A percentile compares a stretch with the other conserved stretches of the same genome.
These are phyloP conservation scores for Phoenix dactylifera DNA, from an alignment of 176 grass and related monocot genomes.

Conservation along the genomic window DNA sequence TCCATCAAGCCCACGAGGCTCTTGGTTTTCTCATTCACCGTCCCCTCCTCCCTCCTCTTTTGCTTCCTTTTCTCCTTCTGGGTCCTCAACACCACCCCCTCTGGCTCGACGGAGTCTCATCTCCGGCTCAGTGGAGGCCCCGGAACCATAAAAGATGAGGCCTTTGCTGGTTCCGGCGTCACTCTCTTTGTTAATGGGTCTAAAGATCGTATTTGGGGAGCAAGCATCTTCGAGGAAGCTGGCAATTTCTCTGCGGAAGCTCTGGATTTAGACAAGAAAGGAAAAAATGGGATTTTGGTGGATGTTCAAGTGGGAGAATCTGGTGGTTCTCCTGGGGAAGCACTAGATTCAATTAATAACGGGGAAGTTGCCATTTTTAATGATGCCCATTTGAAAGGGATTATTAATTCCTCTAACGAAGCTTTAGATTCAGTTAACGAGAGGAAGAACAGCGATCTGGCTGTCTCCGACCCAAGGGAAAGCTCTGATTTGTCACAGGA, in stretches of 20 bases:
- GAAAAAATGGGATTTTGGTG: conserved; percentile 19
- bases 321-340: conserved; percentile 4
- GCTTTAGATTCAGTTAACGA: conserved; percentile 10
- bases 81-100: conserved; percentile 34
- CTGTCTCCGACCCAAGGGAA: background rate
- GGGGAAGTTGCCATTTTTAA: conserved; percentile 6
- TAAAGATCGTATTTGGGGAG: background rate
- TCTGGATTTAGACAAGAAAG: conserved; percentile 10
- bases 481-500: background rate
- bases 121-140: conserved; percentile 2
- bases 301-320: conserved; percentile 2
- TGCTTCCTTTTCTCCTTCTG: conserved; percentile 54
- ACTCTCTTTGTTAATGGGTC: background rate
- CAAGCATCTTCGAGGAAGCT: background rate
- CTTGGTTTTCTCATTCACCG: conserved; percentile 37
- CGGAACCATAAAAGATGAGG: background rate
- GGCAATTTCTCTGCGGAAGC: conserved; percentile 13
- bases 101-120: background rate
- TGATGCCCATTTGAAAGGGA: conserved; percentile 3
- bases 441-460: background rate
- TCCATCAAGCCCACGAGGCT: conserved; percentile 37
- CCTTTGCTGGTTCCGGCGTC: conserved; percentile 8
- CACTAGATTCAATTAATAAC: conserved; percentile 10
- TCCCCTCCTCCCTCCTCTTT: conserved; percentile 62
- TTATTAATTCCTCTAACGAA: conserved; percentile 22